phyloP scores from a whole-genome alignment of 306 rosid species.

The Inga leiocalycina region DNA sequence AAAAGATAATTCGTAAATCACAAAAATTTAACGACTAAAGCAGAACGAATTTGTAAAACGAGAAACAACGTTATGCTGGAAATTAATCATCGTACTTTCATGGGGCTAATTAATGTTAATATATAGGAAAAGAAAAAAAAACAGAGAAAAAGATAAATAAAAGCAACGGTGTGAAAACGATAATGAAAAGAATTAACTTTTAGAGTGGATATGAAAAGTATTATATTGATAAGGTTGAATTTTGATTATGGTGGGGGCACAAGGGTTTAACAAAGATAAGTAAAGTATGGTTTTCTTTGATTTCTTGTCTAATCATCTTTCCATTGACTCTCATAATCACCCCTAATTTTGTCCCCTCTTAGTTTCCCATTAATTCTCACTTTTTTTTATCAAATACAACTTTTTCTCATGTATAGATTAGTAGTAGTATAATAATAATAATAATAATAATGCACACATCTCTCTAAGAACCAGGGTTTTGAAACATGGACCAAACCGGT shows the following conservation, averaged over 20 bases:
- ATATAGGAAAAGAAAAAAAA: background rate
- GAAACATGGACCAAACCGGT: too few relatives aligned
- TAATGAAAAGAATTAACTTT: background rate
- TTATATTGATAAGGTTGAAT: conserved; percentile 25
- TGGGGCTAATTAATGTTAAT: too few relatives aligned
- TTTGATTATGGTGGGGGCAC: conserved; percentile 32
- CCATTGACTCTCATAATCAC: conserved; percentile 42
- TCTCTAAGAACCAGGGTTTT: background rate
- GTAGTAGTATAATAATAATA: background rate
- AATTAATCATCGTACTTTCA: background rate
- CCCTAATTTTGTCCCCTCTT: conserved; percentile 22
- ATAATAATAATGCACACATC: background rate
- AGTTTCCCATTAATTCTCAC: conserved; percentile 7
- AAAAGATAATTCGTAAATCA: background rate
- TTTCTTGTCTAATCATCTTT: conserved; percentile 42
- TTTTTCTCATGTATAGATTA: background rate
- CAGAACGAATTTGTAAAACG: background rate
- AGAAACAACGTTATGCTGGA: background rate
- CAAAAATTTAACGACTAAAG: background rate
- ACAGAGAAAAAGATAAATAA: background rate
- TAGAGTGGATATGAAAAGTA: conserved; percentile 11
- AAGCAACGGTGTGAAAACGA: background rate
- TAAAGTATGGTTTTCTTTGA: conserved; percentile 43
- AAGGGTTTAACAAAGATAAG: conserved; percentile 37
- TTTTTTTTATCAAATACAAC: background rate